Evolutionary conservation across 768 basidiomycete genomes (phyloP), one percentile per base, ranked within the genome.

Genomic region (Crucibulum laeve): DNA sequence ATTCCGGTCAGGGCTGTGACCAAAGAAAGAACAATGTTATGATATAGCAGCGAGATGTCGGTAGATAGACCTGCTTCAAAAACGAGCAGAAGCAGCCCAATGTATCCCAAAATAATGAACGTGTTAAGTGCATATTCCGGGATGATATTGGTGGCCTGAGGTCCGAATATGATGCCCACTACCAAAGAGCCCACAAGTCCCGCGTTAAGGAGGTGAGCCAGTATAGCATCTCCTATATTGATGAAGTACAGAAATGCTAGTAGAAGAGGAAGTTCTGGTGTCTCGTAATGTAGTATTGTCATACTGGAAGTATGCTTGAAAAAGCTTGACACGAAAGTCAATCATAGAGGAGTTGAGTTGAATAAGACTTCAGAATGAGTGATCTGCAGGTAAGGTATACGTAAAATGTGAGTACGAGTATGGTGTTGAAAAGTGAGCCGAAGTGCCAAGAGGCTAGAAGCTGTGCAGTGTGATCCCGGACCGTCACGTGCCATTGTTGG

Each of bases 1-100:
- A 82, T 65, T 2, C 82, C 82, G 0, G 72, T 75, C 4, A 73
- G 44, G 1, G 80, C 82, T 18, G 74, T 74, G 13, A 67, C 26
- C 11, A 60, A 54, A 0, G 82, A 78, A 3, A 83, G 58, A 0
- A 66, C 56, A 2, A 81, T 60, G 39, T 77, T 73, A 0, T 66
- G 53, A 21, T 72, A 54, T 17, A 83, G 64, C 2, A 74, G 60
- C 4, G 58, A 30, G 2, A 78, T 56, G 36, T 77, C 63, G 1
- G 80, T 77, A 5, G 67, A 69, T 2, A 85, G 58, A 0, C 84
- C 84, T 11, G 80, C 82, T 70, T 77, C 71, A 42, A 75, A 77
- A 11, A 80, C 74, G 44, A 79, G 64, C 15, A 82, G 56, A n/a
- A 80, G 54, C 4, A 73, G 61, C 2, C 70, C 68, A 26, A 70